Conservation (phyloP, 192 early-diverging fungal species). For the Linnemannia elongata region DNA sequence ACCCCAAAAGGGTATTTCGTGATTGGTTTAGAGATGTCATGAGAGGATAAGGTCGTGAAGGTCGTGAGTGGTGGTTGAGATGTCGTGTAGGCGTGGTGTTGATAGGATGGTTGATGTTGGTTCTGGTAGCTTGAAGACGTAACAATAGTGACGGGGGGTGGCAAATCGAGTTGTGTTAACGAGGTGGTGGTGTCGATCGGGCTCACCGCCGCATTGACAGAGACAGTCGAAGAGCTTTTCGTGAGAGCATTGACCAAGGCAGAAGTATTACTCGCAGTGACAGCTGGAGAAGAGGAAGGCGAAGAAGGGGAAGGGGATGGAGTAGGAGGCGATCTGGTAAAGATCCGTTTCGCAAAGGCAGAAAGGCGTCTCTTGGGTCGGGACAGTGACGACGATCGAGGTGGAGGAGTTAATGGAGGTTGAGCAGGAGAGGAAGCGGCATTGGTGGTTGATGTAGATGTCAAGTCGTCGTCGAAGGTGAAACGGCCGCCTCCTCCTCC, state of each 20-base stretch:
- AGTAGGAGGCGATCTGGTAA: background rate
- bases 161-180: background rate
- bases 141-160: background rate
- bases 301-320: background rate
- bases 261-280: too few species aligned
- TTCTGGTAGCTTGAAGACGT: too few species aligned
- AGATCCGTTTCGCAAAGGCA: conserved; percentile 4
- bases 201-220: background rate
- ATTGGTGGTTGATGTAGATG: background rate
- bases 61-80: background rate
- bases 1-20: background rate
- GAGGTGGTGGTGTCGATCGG: background rate
- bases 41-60: background rate
- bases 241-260: too few species aligned
- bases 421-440: background rate
- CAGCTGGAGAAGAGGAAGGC: background rate
- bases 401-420: background rate
- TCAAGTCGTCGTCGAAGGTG: background rate
- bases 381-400: background rate
- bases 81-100: background rate
- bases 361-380: conserved; percentile 1
- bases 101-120: background rate
- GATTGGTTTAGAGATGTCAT: background rate
- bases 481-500: background rate
- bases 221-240: background rate